phyloP scores from a whole-genome alignment of 1,139 yeast genomes.

The Pichia kudriavzevii region DNA sequence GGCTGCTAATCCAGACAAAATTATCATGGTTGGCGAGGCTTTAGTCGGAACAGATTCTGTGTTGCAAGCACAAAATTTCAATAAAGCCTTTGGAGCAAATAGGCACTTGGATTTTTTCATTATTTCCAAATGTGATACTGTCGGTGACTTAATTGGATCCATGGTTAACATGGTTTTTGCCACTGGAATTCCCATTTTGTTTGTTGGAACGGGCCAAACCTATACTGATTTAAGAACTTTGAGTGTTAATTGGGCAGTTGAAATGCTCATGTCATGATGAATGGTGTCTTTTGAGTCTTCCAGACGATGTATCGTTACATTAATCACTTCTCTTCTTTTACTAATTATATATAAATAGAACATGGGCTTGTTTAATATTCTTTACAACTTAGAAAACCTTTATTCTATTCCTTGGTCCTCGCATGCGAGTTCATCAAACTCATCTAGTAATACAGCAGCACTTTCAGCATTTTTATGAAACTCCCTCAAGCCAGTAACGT shows the following conservation, averaged over 20 bases:
- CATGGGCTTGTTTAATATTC: not conserved
- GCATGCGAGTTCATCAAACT: conserved; percentile 32
- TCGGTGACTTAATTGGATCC: conserved; percentile 92
- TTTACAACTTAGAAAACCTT: too few relatives aligned
- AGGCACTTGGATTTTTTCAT: conserved; percentile 84
- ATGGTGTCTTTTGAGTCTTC: not conserved
- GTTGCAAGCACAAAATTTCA: conserved; percentile 88
- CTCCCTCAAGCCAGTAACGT: conserved; percentile 65
- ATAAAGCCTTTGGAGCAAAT: conserved; percentile 82
- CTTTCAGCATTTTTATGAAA: conserved; percentile 70
- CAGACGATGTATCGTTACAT: not conserved
- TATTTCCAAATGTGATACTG: conserved; percentile 93
- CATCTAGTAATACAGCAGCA: conserved; percentile 41
- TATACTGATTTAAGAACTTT: conserved; percentile 92
- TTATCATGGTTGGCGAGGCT: conserved; percentile 98
- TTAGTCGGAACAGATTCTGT: conserved; percentile 96
- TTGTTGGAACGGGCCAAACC: conserved; percentile 96
- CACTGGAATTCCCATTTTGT: conserved; percentile 88
- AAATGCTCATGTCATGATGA: conserved; percentile 50
- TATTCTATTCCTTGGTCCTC: too few relatives aligned
- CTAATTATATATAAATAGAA: not conserved
- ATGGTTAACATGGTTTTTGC: conserved; percentile 98
- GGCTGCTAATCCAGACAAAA: conserved; percentile 91
- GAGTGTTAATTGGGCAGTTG: conserved; percentile 89
- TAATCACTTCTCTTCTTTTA: too few relatives aligned